Evolutionary conservation across 805 yeast species (phyloP).

Genomic region (Pichia manshurica): DNA sequence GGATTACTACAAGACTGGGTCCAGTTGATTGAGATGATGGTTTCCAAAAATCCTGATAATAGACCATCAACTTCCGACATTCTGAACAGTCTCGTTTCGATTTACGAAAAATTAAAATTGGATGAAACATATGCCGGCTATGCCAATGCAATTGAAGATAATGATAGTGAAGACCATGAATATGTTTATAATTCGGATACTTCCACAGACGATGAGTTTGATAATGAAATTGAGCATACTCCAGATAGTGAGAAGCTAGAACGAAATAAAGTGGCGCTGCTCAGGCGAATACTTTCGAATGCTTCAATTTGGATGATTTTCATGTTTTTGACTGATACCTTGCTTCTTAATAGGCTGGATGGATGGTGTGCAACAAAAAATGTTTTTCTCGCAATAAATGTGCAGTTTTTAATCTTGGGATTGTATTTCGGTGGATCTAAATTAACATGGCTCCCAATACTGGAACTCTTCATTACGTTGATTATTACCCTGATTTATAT

Average conservation of each 20-base stretch:
- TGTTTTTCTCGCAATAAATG: background rate
- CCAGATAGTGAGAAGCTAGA: background rate
- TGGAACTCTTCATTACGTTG: background rate
- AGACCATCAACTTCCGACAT: slow-evolving; percentile 43
- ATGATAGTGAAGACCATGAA: slow-evolving; percentile 13
- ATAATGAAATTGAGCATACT: background rate
- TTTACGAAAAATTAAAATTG: slow-evolving; percentile 10
- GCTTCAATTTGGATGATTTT: background rate
- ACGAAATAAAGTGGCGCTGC: too few species aligned
- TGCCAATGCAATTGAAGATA: background rate
- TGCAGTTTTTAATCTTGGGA: slow-evolving; percentile 5
- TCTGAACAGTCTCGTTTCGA: slow-evolving; percentile 21
- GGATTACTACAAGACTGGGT: slow-evolving; percentile 37
- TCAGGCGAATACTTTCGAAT: too few species aligned
- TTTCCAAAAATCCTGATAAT: slow-evolving; percentile 26
- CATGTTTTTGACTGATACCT: background rate
- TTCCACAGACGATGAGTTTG: background rate
- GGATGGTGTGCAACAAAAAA: background rate
- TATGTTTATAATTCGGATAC: background rate
- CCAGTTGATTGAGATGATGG: slow-evolving; percentile 18
- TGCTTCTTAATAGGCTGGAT: background rate
- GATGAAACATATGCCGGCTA: background rate
- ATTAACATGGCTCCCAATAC: background rate
- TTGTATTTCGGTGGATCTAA: background rate
- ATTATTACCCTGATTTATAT: background rate